phyloP scores from a whole-genome alignment of 495 filamentous ascomycete species.

The Penicillium maclennaniae region DNA sequence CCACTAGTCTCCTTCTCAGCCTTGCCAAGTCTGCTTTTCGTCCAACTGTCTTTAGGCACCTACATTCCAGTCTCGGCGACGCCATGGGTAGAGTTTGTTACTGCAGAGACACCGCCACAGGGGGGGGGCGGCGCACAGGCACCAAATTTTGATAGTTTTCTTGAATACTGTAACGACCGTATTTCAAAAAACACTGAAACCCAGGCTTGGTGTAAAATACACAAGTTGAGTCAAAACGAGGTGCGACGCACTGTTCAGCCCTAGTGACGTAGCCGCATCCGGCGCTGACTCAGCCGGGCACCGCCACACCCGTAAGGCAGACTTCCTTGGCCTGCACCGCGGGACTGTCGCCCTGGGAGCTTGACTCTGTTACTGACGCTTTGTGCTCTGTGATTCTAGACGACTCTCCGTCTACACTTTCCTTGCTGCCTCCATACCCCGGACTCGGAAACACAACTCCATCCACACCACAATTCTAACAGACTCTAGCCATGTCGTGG shows the following conservation, averaged over 20 bases:
- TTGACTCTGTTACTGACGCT: background rate
- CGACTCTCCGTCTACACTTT: background rate
- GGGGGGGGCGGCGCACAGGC: background rate
- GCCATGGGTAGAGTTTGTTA: background rate
- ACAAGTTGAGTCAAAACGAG: background rate
- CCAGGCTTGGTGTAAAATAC: background rate
- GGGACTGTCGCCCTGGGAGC: background rate
- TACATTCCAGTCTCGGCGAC: constrained; percentile 9
- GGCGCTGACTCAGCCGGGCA: constrained; percentile 9
- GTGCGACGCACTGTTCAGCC: background rate
- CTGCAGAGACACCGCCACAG: background rate
- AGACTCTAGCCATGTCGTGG: constrained; percentile 56
- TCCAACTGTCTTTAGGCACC: constrained; percentile 13
- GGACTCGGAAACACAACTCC: background rate
- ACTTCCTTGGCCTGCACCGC: background rate
- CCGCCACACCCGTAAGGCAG: constrained; percentile 6
- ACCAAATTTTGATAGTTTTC: background rate
- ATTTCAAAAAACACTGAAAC: background rate
- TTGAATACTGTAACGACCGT: background rate
- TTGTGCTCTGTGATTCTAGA: background rate
- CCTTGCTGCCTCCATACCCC: background rate
- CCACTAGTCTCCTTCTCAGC: constrained; percentile 6
- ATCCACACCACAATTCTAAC: background rate
- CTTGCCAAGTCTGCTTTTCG: background rate
- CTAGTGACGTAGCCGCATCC: constrained; percentile 26